Percentiles rank a stretch among this genome's conserved stretches.
Conservation (phyloP, 768 basidiomycete genomes). For the Suillus placidus region DNA sequence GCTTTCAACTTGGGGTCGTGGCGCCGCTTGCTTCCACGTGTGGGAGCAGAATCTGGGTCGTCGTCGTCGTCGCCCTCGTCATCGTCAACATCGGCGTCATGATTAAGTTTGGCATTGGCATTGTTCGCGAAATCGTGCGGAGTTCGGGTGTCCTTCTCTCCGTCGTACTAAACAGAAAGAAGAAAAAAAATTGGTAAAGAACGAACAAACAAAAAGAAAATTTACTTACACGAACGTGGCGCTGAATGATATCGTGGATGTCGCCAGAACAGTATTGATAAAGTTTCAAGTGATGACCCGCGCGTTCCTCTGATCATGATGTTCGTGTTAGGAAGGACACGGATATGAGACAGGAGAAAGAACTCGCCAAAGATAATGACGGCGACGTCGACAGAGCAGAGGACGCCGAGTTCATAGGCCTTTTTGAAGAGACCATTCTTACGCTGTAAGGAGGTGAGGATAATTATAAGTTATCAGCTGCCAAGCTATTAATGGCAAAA, state of each 20-base stretch:
- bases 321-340: slow-evolving; percentile 7
- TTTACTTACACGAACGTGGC: slow-evolving; percentile 57
- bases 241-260: slow-evolving; percentile 68
- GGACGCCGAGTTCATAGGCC: slow-evolving; percentile 87
- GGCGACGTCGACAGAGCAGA: slow-evolving; percentile 86
- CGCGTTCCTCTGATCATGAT: slow-evolving; percentile 70
- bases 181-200: slow-evolving; percentile 1
- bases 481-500: slow-evolving; percentile 49
- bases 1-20: slow-evolving; percentile 32
- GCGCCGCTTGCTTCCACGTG: slow-evolving; percentile 26
- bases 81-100: slow-evolving; percentile 34
- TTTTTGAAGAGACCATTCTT: slow-evolving; percentile 93
- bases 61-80: slow-evolving; percentile 45
- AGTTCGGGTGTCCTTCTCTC: slow-evolving; percentile 51
- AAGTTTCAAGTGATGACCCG: slow-evolving; percentile 78
- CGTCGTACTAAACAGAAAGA: slow-evolving; percentile 43
- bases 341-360: slow-evolving; percentile 15
- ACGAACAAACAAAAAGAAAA: slow-evolving; percentile 2
- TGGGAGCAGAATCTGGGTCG: slow-evolving; percentile 27
- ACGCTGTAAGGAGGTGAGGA: slow-evolving; percentile 49
- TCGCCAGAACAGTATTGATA: slow-evolving; percentile 82
- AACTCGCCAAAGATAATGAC: slow-evolving; percentile 81
- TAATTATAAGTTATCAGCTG: slow-evolving; percentile 39
- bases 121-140: slow-evolving; percentile 52
- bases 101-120: slow-evolving; percentile 23